Evolutionary conservation across 1,139 yeast species (phyloP).

Genomic region (Geotrichum siamense): DNA sequence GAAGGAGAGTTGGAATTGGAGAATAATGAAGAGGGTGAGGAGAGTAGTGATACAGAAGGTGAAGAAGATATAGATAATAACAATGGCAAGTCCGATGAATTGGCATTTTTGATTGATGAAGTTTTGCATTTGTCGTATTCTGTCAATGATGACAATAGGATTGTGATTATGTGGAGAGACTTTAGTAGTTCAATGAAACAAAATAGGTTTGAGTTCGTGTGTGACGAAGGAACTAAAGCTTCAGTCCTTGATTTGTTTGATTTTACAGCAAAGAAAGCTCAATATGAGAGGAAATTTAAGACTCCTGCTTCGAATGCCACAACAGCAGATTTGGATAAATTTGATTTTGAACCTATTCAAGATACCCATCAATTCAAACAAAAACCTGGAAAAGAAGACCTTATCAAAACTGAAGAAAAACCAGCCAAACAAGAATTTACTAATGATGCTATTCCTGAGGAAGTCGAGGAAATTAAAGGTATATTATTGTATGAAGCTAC

Average conservation of each 20-base stretch:
- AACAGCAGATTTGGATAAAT: slow-evolving; percentile 47
- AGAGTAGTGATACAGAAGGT: slow-evolving; percentile 43
- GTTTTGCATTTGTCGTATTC: slow-evolving; percentile 47
- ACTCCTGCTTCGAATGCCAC: slow-evolving; percentile 35
- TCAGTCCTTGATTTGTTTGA: slow-evolving; percentile 60
- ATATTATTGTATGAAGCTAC: neutral
- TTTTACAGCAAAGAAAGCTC: slow-evolving; percentile 57
- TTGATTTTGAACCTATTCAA: slow-evolving; percentile 32
- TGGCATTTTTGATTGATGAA: slow-evolving; percentile 59
- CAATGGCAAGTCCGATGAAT: slow-evolving; percentile 43
- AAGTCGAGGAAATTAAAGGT: slow-evolving; percentile 15
- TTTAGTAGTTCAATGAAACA: slow-evolving; percentile 63
- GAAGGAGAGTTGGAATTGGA: slow-evolving; percentile 56
- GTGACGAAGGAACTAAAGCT: slow-evolving; percentile 52
- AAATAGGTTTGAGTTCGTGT: slow-evolving; percentile 76
- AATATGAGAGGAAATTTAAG: slow-evolving; percentile 68
- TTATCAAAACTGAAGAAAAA: neutral
- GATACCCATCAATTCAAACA: neutral
- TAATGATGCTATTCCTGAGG: slow-evolving; percentile 12
- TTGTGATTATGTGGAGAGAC: slow-evolving; percentile 73
- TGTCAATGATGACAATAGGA: slow-evolving; percentile 39
- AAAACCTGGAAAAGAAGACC: slow-evolving; percentile 2
- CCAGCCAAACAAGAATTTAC: slow-evolving; percentile 5
- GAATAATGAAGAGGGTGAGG: slow-evolving; percentile 46
- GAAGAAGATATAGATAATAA: slow-evolving; percentile 31